phyloP scores from a whole-genome alignment of 1,284 basidiomycete genomes.

The Ganoderma sinense region DNA sequence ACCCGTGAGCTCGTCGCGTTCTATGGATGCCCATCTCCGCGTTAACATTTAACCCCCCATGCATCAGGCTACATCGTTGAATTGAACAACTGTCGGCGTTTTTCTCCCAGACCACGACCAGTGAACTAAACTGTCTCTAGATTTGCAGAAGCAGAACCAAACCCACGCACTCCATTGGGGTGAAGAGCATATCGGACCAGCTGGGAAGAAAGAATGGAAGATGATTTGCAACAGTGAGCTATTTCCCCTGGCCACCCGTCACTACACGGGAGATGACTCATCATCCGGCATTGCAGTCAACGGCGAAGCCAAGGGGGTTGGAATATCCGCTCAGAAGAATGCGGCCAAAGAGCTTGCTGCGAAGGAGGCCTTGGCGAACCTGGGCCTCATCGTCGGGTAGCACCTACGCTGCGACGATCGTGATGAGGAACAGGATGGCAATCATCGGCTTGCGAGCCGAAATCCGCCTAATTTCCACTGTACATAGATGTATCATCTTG shows the following conservation, averaged over 20 bases:
- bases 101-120: not conserved
- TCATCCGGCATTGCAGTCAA: slow-evolving; percentile 46
- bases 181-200: slow-evolving; percentile 48
- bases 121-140: slow-evolving; percentile 36
- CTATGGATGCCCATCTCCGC: not conserved
- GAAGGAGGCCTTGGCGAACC: slow-evolving; percentile 45
- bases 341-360: slow-evolving; percentile 65
- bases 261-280: slow-evolving; percentile 4
- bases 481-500: slow-evolving; percentile 1
- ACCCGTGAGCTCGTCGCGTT: slow-evolving; percentile 1
- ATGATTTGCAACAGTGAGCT: slow-evolving; percentile 60
- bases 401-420: not conserved
- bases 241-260: not conserved
- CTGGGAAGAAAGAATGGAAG: slow-evolving; percentile 55
- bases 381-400: slow-evolving; percentile 23
- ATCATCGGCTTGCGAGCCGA: slow-evolving; percentile 9
- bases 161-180: slow-evolving; percentile 47
- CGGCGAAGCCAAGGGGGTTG: slow-evolving; percentile 54
- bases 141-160: slow-evolving; percentile 45
- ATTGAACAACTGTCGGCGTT: slow-evolving; percentile 59
- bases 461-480: not conserved
- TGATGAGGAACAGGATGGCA: slow-evolving; percentile 8
- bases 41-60: not conserved
- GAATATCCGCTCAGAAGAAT: slow-evolving; percentile 48
- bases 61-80: slow-evolving; percentile 49